Conservation (phyloP, 1,139 yeast genomes). For the Saccharomyces uvarum region DNA sequence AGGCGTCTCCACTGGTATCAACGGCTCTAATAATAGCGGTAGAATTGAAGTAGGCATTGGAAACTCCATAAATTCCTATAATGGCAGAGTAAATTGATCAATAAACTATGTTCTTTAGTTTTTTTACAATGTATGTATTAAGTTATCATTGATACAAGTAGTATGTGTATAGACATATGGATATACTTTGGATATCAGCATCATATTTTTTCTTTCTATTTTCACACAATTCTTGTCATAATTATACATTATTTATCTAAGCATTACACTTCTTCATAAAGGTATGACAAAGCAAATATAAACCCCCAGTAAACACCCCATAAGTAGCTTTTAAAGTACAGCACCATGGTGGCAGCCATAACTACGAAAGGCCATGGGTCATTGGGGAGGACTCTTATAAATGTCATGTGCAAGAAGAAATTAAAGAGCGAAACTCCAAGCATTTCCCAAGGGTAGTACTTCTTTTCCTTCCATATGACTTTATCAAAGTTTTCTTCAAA, state of each 20-base stretch:
- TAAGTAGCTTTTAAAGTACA: constrained; percentile 9
- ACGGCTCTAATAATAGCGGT: constrained; percentile 10
- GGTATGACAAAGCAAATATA: constrained; percentile 3
- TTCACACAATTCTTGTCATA: neutral
- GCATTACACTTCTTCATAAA: neutral
- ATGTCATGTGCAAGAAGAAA: constrained; percentile 14
- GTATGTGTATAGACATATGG: neutral
- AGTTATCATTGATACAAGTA: neutral
- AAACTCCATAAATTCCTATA: constrained; percentile 16
- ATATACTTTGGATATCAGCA: neutral
- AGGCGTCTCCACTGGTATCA: neutral
- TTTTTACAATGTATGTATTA: neutral
- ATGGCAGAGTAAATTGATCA: constrained; percentile 21
- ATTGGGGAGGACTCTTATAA: constrained; percentile 15
- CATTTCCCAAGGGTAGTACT: constrained; percentile 16
- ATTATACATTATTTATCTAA: neutral
- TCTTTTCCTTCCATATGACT: constrained; percentile 20
- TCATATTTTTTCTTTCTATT: neutral
- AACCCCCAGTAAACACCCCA: constrained; percentile 10
- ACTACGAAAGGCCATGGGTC: constrained; percentile 16
- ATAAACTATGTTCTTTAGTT: neutral
- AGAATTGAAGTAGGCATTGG: constrained; percentile 22
- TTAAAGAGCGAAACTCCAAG: constrained; percentile 11
- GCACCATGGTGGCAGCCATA: constrained; percentile 13
- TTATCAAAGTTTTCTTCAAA: constrained; percentile 38